Evolutionary conservation across 2,329 filamentous ascomycete genomes (phyloP).

Genomic region (Kalaharituber pfeilii): DNA sequence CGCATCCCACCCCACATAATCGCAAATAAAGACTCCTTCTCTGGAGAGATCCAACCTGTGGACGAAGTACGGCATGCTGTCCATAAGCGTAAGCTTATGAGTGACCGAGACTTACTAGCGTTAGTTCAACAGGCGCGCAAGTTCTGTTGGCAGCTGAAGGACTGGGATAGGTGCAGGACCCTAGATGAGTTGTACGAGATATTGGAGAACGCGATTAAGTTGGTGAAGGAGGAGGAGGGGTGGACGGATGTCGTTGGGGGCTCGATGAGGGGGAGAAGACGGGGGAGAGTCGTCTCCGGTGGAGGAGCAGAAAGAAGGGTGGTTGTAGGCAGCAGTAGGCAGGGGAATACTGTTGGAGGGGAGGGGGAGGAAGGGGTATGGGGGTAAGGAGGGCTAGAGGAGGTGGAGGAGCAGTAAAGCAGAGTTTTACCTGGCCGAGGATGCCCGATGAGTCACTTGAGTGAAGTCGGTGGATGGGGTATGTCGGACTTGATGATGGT

Average conservation of each 20-base stretch:
- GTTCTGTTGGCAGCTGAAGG: slow-evolving; percentile 21
- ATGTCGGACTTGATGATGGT: too few species aligned
- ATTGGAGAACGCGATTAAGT: slow-evolving; percentile 15
- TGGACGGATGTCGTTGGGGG: neutral
- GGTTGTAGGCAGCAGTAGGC: neutral
- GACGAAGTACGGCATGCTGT: slow-evolving; percentile 21
- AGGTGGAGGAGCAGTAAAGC: neutral
- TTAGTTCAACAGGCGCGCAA: slow-evolving; percentile 19
- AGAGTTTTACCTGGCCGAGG: neutral
- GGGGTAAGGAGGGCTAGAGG: neutral
- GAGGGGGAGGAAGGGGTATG: neutral
- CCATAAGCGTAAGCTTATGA: slow-evolving; percentile 19
- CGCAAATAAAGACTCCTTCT: slow-evolving; percentile 19
- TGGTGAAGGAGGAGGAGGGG: slow-evolving; percentile 8
- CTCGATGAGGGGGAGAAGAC: neutral
- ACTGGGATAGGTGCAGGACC: slow-evolving; percentile 19
- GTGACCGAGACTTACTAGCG: slow-evolving; percentile 19
- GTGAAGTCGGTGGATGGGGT: neutral
- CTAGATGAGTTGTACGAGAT: slow-evolving; percentile 18
- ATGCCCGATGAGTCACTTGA: neutral
- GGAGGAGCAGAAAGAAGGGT: neutral
- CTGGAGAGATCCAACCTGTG: slow-evolving; percentile 21
- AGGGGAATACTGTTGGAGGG: neutral
- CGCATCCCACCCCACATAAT: slow-evolving; percentile 19
- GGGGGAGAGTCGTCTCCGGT: neutral